phyloP scores from a whole-genome alignment of 169 alveolate genomes.

The Cryptosporidium tyzzeri region DNA sequence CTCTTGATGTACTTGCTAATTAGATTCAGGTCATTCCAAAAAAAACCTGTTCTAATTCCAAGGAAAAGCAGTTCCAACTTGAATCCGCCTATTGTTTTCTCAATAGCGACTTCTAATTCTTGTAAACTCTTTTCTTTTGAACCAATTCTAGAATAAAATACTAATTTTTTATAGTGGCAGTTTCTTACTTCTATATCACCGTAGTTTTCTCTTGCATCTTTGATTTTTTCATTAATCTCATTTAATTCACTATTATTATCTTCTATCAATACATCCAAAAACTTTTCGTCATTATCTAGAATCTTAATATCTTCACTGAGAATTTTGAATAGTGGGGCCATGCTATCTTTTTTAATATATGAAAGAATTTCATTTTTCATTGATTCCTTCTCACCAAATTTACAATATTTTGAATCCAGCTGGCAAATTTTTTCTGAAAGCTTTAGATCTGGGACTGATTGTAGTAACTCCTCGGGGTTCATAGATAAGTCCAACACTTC shows the following conservation, averaged over 20 bases:
- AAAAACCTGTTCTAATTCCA: slow-evolving; percentile 81
- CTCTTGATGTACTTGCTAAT: slow-evolving; percentile 36
- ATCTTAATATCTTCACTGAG: slow-evolving; percentile 8
- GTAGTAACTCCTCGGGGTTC: slow-evolving; percentile 45
- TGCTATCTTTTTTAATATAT: slow-evolving; percentile 3
- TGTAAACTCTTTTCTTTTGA: slow-evolving; percentile 44
- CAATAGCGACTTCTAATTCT: slow-evolving; percentile 78
- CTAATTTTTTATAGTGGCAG: slow-evolving; percentile 82
- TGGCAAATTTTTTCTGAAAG: slow-evolving; percentile 12
- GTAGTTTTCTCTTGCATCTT: slow-evolving; percentile 82
- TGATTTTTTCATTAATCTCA: slow-evolving; percentile 78
- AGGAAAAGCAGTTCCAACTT: slow-evolving; percentile 84
- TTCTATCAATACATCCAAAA: not conserved
- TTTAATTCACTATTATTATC: slow-evolving; percentile 74
- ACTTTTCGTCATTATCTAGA: not conserved
- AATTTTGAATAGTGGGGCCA: slow-evolving; percentile 43
- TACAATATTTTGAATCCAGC: slow-evolving; percentile 23
- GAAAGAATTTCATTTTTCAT: not conserved
- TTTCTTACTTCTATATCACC: slow-evolving; percentile 87
- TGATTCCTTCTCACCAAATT: slow-evolving; percentile 10
- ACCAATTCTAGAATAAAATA: slow-evolving; percentile 39
- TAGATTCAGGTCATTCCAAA: slow-evolving; percentile 78
- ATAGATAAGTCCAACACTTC: not conserved
- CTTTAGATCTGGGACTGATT: slow-evolving; percentile 51
- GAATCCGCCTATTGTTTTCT: slow-evolving; percentile 81